A percentile compares a stretch with the other conserved stretches of the same genome.
These are phyloP conservation scores for Xylariales sp. DNA, from an alignment of 2,329 filamentous ascomycete species.

Conservation along the genomic window DNA sequence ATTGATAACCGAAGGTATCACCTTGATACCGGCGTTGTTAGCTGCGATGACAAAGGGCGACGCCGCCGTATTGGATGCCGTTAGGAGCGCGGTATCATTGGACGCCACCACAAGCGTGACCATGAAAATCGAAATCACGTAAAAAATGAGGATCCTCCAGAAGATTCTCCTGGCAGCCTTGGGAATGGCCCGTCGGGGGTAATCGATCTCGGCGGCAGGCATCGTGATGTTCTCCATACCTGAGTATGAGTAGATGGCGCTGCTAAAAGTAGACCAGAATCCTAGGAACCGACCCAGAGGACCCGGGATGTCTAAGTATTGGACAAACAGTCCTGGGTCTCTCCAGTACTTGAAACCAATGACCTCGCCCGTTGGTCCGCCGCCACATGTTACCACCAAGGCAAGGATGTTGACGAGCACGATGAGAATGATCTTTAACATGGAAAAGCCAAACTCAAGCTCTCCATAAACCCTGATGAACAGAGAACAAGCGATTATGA, in stretches of 20 bases:
- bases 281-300: conserved; percentile 63
- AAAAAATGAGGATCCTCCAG: conserved; percentile 58
- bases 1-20: conserved; percentile 32
- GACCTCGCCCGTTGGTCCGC: conserved; percentile 53
- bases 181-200: conserved; percentile 51
- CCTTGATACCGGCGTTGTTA: conserved; percentile 35
- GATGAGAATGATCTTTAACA: background rate
- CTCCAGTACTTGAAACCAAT: conserved; percentile 71
- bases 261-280: conserved; percentile 67
- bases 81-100: conserved; percentile 16
- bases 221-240: conserved; percentile 61
- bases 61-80: conserved; percentile 26
- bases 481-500: conserved; percentile 67
- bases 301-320: conserved; percentile 65
- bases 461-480: conserved; percentile 58
- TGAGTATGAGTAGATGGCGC: no score
- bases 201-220: conserved; percentile 57
- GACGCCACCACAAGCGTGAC: no score
- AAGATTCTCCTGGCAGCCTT: conserved; percentile 57
- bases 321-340: conserved; percentile 63
- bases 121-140: conserved; percentile 69
- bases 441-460: background rate
- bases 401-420: no score
- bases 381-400: conserved; percentile 47
- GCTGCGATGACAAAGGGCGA: conserved; percentile 52